These are phyloP conservation scores for Platismatia glauca DNA, from an alignment of 495 filamentous ascomycete species.

Conservation along the genomic window DNA sequence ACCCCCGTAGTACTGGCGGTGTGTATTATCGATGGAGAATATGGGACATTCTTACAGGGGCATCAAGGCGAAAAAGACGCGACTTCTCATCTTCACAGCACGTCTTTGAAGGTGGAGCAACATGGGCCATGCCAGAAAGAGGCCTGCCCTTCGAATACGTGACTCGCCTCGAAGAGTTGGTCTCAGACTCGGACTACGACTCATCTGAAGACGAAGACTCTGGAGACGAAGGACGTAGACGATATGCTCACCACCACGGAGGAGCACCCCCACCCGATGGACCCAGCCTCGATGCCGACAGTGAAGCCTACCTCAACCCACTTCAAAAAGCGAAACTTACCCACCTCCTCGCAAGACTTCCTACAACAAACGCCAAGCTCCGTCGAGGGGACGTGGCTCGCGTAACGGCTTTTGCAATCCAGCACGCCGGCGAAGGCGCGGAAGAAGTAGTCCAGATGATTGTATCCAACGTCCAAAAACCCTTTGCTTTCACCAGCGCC, in stretches of 20 bases:
- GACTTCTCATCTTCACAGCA: conserved; percentile 24
- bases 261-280: conserved; percentile 44
- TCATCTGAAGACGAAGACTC: conserved; percentile 82
- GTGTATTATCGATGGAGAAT: conserved; percentile 87
- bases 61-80: conserved; percentile 25
- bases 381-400: conserved; percentile 81
- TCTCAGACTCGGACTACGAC: conserved; percentile 75
- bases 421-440: conserved; percentile 66
- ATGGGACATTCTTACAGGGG: conserved; percentile 65
- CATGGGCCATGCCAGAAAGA: conserved; percentile 62
- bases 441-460: conserved; percentile 88
- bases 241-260: conserved; percentile 35
- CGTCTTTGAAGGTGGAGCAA: conserved; percentile 61
- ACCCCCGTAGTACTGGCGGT: conserved; percentile 67
- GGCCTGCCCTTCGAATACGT: conserved; percentile 64
- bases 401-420: conserved; percentile 81
- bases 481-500: conserved; percentile 53
- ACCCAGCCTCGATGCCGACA: conserved; percentile 40
- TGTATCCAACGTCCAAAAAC: conserved; percentile 65
- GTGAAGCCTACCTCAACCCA: conserved; percentile 70
- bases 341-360: conserved; percentile 70
- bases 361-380: conserved; percentile 63
- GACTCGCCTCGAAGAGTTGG: conserved; percentile 64
- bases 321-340: conserved; percentile 75
- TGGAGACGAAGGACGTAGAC: conserved; percentile 60